Evolutionary conservation across 805 yeast species (phyloP).

Genomic region (Yamadazyma philogaea): DNA sequence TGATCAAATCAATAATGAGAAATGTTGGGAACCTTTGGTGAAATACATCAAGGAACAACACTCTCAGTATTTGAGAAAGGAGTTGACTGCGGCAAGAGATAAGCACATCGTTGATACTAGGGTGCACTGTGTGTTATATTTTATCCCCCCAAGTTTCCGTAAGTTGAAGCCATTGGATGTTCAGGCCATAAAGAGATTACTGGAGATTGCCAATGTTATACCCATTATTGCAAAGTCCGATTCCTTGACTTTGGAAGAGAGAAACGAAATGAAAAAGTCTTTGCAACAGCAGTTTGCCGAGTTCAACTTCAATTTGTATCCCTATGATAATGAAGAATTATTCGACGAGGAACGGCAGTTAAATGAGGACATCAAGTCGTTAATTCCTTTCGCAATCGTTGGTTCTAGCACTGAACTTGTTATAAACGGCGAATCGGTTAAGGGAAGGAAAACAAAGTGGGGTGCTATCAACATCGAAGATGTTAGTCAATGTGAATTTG

Average conservation of each 20-base stretch:
- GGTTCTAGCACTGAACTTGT: conserved; percentile 82
- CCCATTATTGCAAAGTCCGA: conserved; percentile 96
- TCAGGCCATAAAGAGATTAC: conserved; percentile 74
- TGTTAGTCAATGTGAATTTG: conserved; percentile 93
- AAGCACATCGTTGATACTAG: conserved; percentile 78
- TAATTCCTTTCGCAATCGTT: conserved; percentile 91
- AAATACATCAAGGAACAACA: conserved; percentile 95
- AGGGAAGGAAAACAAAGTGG: conserved; percentile 93
- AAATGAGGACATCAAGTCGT: conserved; percentile 65
- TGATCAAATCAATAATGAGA: conserved; percentile 91
- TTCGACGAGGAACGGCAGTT: conserved; percentile 70
- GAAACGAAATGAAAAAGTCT: conserved; percentile 70
- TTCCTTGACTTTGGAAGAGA: conserved; percentile 81
- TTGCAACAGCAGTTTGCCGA: conserved; percentile 73
- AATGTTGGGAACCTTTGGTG: conserved; percentile 95
- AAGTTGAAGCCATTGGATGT: conserved; percentile 85
- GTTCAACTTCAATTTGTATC: conserved; percentile 77
- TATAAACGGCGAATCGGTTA: conserved; percentile 72
- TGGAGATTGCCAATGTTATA: conserved; percentile 89
- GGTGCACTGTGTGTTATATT: conserved; percentile 90
- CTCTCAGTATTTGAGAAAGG: conserved; percentile 85
- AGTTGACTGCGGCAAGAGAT: conserved; percentile 92
- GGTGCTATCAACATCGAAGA: conserved; percentile 92
- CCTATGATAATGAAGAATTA: conserved; percentile 69
- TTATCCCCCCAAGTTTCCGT: conserved; percentile 82